Evolutionary conservation across 306 rosid species (phyloP).

Genomic region (Glycine soja): DNA sequence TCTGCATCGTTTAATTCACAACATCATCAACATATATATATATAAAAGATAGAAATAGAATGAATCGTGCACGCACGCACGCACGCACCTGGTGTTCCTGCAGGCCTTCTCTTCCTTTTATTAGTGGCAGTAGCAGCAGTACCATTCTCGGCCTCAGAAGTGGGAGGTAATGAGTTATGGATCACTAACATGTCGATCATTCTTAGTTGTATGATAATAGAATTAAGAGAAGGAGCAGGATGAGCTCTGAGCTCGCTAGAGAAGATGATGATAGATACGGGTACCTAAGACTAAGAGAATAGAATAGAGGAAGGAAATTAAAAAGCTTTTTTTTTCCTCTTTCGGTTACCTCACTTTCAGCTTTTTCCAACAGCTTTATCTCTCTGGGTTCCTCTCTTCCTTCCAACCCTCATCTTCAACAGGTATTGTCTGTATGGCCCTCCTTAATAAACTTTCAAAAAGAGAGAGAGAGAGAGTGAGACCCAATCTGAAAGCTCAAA

Average conservation of each 20-base stretch:
- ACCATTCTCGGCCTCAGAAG: slow-evolving; percentile 71
- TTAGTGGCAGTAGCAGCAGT: slow-evolving; percentile 37
- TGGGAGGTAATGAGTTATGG: slow-evolving; percentile 61
- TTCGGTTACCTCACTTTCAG: slow-evolving; percentile 60
- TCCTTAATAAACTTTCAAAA: slow-evolving; percentile 59
- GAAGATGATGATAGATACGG: slow-evolving; percentile 28
- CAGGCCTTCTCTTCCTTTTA: slow-evolving; percentile 94
- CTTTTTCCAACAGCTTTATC: slow-evolving; percentile 51
- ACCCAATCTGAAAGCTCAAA: slow-evolving; percentile 60
- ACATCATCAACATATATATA: too few species aligned
- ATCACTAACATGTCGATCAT: slow-evolving; percentile 62
- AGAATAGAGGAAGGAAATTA: not conserved
- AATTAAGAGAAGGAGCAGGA: slow-evolving; percentile 31
- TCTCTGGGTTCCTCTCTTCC: slow-evolving; percentile 46
- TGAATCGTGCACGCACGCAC: not conserved
- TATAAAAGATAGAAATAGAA: not conserved
- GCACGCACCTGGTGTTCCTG: slow-evolving; percentile 91
- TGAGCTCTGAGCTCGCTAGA: not conserved
- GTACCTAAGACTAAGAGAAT: not conserved
- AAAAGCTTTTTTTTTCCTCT: slow-evolving; percentile 47
- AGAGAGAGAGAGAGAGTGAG: slow-evolving; percentile 46
- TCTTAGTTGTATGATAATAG: too few species aligned
- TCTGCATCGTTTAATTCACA: slow-evolving; percentile 46
- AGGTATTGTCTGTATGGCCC: slow-evolving; percentile 46
- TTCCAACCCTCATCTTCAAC: slow-evolving; percentile 56